Base-by-base conservation (phyloP, 1,139 yeast genomes). In the Candida buenavistaensis region DNA sequence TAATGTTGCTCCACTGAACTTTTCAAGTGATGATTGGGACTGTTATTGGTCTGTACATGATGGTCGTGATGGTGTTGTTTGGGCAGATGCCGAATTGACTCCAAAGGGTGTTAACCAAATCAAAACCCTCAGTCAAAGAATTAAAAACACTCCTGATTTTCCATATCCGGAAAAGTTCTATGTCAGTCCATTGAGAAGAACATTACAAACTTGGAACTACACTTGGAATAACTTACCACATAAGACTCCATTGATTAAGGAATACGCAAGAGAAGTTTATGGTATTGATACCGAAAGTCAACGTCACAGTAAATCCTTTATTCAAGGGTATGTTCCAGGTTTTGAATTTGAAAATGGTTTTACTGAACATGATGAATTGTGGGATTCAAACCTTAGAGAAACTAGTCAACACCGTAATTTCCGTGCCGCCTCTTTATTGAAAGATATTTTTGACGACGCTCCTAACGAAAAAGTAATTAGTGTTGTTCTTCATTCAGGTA, bases 71-170 rank as follows among this genome's bases (percentile, higher is more conserved):
- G 51, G 50, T 3, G 43, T 53, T 5, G 56, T 51, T 32, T 68
- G 74, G 73, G 55, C 47, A 35, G 73, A 67, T 48, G 71, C 72
- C 5, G 43, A 45, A 19, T 50, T 67, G 28, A 66, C 73, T 2
- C 47, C 52, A 2, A 38, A 22, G 1, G 72, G 72, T 0, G 33
- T 36, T 3, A 14, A 29, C 1, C 59, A 64, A 36, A 49, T 54
- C n/a, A 17, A 35, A 9, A 14, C 33, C 2, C 43, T 64, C 54
- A 23, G 34, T 4, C n/a, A 37, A 3, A 46, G 53, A 26, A 43
- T 59, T 5, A 21, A 39, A 15, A 16, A 28, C 3, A 25, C 41
- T 3, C 33, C 39, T 4, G 49, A 50, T 3, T 55, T 56, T 15
- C 65, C 67, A 1, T 14, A 45, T 1, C 69, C 69, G 1, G 46